Base-by-base conservation (phyloP, 2,329 filamentous ascomycete species). In the Paracorniculantispora psalliotae region DNA sequence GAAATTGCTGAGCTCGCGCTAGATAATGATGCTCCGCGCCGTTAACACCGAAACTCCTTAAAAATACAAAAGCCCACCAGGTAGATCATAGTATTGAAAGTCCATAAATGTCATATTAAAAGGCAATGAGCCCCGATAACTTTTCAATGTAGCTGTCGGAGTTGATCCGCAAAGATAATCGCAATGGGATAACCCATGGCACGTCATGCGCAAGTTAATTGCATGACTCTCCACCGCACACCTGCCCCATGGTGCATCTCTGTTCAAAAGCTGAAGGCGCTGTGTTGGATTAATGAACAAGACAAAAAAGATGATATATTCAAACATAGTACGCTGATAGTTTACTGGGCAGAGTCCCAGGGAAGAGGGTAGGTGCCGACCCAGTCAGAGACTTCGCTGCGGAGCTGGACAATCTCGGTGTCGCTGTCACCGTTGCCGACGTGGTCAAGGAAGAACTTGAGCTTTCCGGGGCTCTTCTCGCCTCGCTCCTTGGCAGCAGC, bases 371-470 rank as follows among this genome's bases (percentile, higher is more conserved):
- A 91, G 1, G 87, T 90, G 54, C 87, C 84, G 12, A 90, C 88
- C 88, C 89, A 92, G 66, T 89, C 86, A 65, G 86, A 83, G n/a
- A 92, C 88, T 75, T 91, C 88, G 63, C 84, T 83, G 65, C 85
- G 81, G 65, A 92, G 75, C 75, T 90, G 85, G 23, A 90, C 80
- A 66, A 92, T 89, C 74, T 91, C 89, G 4, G 83, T 75, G 57
- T 89, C 81, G 51, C 81, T 80, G 65, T 88, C 83, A 48, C 89
- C 88, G 63, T 84, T 83, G 41, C 85, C 85, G 15, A 91, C 77
- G 67, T 85, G 83, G 44, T 89, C 83, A 65, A 87, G 74, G 74
- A 90, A 91, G 30, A 83, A 80, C 71, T 84, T 87, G 49, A 90
- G 76, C 66, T 82, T 84, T 52, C 81, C 83, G 25, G 83, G 80